These are phyloP conservation scores for Grifola frondosa DNA, from an alignment of 1,284 basidiomycete genomes.

Conservation along the genomic window DNA sequence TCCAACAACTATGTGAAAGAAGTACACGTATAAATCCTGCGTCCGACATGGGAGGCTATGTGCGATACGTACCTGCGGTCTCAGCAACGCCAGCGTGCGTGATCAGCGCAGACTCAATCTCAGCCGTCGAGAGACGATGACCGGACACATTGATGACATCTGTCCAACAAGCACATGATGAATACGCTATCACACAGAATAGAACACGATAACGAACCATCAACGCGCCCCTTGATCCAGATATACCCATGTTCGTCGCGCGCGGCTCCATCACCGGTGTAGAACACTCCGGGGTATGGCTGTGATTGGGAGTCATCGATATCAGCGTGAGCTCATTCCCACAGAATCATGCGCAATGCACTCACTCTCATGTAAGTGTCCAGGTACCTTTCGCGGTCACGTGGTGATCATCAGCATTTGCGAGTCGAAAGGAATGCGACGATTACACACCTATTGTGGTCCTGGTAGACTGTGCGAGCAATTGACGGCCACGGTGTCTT, in stretches of 20 bases:
- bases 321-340: constrained; percentile 1
- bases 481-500: constrained; percentile 94
- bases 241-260: constrained; percentile 96
- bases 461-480: constrained; percentile 90
- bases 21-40: background rate
- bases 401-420: constrained; percentile 4
- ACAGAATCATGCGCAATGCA: background rate
- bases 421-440: constrained; percentile 41
- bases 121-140: constrained; percentile 94
- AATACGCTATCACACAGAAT: constrained; percentile 7
- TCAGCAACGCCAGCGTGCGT: constrained; percentile 94
- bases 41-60: background rate
- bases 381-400: constrained; percentile 40
- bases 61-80: constrained; percentile 62
- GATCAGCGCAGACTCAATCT: constrained; percentile 96
- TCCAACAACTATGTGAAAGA: constrained; percentile 66
- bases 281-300: constrained; percentile 89
- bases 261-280: constrained; percentile 95
- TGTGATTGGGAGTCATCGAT: constrained; percentile 19
- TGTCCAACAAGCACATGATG: constrained; percentile 26
- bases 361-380: constrained; percentile 89
- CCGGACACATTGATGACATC: constrained; percentile 95
- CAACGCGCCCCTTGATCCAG: constrained; percentile 98
- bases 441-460: constrained; percentile 61
- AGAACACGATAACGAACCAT: constrained; percentile 60